Base-by-base conservation (phyloP, 306 rosid genomes). In the Pyrus communis region DNA sequence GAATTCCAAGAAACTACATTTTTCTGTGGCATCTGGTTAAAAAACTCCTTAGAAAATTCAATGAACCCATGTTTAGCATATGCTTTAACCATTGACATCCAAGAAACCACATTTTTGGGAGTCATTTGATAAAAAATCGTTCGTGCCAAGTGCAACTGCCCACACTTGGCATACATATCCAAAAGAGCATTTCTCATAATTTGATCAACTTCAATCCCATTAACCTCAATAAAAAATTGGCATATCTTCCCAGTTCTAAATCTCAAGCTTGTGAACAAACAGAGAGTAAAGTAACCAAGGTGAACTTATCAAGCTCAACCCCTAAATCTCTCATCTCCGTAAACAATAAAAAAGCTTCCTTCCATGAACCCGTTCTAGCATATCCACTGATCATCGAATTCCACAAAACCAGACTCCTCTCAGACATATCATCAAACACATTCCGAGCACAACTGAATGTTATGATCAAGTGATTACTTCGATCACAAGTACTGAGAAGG, bases 1-100 rank as follows among this genome's bases (percentile, higher is more conserved):
- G 96, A 85, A 78, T 90, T 90, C 97, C 97, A 92, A 22, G 96
- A 87, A 77, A 92, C 85, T 74, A 81, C 96, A 69, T 92, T 92
- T 79, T 90, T 85, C 75, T 67, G 70, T 0, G 90, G 91, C 91
- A 89, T 87, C 81, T 82, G 81, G 67, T 87, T 75, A 63, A 92
- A 92, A 38, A 83, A 21, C 25, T 69, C 35, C 70, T 78, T 74
- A 54, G 97, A 89, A 61, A 21, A 33, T 30, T 78, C 79, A 82
- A 87, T 35, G 65, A 77, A 79, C 35, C 97, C 93, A 2, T 81
- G 84, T 59, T 83, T 88, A 21, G 90, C 88, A 73, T 88, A 90
- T 4, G 91, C 97, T 79, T 76, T 78, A 45, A 90, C 81, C 88
- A 92, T 85, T 42, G 88, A 79, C 21, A 96, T 92, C 89, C 87